A percentile compares a stretch with the other conserved stretches of the same genome.
These are phyloP conservation scores for Phytopythium kandeliae DNA, from an alignment of 352 stramenopile species.

Conservation along the genomic window DNA sequence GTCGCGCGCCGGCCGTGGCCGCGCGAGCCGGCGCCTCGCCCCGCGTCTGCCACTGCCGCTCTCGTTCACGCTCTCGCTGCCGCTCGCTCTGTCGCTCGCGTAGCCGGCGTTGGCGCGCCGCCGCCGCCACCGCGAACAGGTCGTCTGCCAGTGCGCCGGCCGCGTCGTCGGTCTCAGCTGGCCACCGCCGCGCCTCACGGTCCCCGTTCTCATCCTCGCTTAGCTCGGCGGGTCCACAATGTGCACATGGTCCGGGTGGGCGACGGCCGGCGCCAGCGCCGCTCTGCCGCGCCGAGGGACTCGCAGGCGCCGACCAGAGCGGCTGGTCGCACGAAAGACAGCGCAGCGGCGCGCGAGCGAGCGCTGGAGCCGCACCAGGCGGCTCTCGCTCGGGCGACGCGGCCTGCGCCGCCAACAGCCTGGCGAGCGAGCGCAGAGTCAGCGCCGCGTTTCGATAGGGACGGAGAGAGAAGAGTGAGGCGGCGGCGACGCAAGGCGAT, in stretches of 20 bases:
- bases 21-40: too few species aligned
- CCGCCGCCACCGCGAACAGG: slow-evolving; percentile 4
- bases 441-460: not conserved
- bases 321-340: slow-evolving; percentile 61
- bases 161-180: not conserved
- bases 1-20: not conserved
- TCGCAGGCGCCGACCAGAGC: slow-evolving; percentile 7
- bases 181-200: not conserved
- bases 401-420: slow-evolving; percentile 27
- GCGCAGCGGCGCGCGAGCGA: slow-evolving; percentile 49
- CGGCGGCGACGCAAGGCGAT: too few species aligned
- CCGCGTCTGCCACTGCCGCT: too few species aligned
- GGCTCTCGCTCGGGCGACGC: not conserved
- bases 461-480: too few species aligned
- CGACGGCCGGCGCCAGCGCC: not conserved
- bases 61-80: slow-evolving; percentile 9
- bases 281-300: slow-evolving; percentile 6
- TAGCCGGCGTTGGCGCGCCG: slow-evolving; percentile 12
- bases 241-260: too few species aligned
- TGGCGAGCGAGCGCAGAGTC: slow-evolving; percentile 3
- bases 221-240: too few species aligned
- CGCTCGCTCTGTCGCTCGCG: slow-evolving; percentile 14
- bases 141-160: not conserved
- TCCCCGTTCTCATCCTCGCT: not conserved
- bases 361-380: slow-evolving; percentile 14